These are phyloP conservation scores for Fomitiporia mediterranea DNA, from an alignment of 1,284 basidiomycete genomes.

Conservation along the genomic window DNA sequence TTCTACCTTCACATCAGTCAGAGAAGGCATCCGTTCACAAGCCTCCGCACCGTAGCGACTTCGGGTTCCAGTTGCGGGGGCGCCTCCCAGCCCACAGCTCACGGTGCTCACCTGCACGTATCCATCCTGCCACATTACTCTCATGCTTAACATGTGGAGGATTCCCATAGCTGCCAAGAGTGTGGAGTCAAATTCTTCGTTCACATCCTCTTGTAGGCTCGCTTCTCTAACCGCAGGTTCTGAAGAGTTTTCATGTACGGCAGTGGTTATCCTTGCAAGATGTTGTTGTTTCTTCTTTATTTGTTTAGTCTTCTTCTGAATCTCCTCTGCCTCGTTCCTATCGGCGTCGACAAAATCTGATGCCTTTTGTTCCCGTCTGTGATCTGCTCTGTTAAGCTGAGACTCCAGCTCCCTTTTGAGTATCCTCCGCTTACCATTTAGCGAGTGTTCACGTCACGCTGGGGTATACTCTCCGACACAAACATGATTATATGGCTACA, in stretches of 20 bases:
- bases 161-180: constrained; percentile 71
- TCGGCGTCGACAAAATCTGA: neutral
- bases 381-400: too few species aligned
- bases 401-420: too few species aligned
- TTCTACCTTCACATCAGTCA: constrained; percentile 4
- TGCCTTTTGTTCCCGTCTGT: too few species aligned
- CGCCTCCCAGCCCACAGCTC: constrained; percentile 41
- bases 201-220: neutral
- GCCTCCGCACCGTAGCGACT: neutral
- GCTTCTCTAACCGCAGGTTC: too few species aligned
- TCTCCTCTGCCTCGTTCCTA: constrained; percentile 16
- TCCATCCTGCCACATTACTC: constrained; percentile 66
- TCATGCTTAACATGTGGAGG: constrained; percentile 56
- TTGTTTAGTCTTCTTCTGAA: constrained; percentile 13
- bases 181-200: constrained; percentile 46
- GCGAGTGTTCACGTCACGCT: constrained; percentile 33
- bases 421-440: neutral
- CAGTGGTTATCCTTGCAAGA: neutral
- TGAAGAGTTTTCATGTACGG: too few species aligned
- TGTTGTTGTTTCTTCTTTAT: constrained; percentile 11
- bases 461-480: constrained; percentile 66
- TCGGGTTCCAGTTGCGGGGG: neutral
- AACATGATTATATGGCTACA: constrained; percentile 80
- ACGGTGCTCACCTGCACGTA: constrained; percentile 51
- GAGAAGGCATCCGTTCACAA: constrained; percentile 1